Evolutionary conservation across 1,139 yeast species (phyloP).

Genomic region (Zygoascus sp.): DNA sequence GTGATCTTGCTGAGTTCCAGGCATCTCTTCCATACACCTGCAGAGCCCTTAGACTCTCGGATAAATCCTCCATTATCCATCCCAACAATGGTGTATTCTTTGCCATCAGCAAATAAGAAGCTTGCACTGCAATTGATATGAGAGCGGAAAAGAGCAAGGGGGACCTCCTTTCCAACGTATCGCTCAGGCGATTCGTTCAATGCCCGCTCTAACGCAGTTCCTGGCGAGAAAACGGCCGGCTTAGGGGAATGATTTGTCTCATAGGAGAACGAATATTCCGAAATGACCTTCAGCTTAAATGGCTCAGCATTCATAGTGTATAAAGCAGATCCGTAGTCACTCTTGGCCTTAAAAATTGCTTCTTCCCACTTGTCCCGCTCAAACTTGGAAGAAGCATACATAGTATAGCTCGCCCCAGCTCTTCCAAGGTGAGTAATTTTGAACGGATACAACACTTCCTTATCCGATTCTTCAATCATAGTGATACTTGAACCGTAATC

Average conservation of each 20-base stretch:
- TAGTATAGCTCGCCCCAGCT: conserved; percentile 49
- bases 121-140: conserved; percentile 34
- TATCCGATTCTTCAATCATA: conserved; percentile 22
- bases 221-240: conserved; percentile 57
- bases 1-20: conserved; percentile 51
- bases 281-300: conserved; percentile 48
- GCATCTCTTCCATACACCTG: conserved; percentile 53
- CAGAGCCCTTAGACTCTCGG: conserved; percentile 25
- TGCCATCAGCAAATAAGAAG: conserved; percentile 37
- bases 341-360: conserved; percentile 52
- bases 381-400: conserved; percentile 49
- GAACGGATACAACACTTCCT: conserved; percentile 41
- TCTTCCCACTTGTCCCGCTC: conserved; percentile 62
- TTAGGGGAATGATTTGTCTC: conserved; percentile 54
- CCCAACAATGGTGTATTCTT: conserved; percentile 42
- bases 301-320: conserved; percentile 47
- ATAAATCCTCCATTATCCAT: conserved; percentile 44
- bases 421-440: conserved; percentile 48
- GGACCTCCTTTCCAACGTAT: conserved; percentile 24
- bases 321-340: conserved; percentile 45
- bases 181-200: conserved; percentile 25
- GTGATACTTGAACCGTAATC: conserved; percentile 19
- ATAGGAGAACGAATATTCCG: conserved; percentile 63
- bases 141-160: conserved; percentile 28
- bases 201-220: conserved; percentile 58